Conservation (phyloP, 1,139 yeast genomes). For the Geotrichum europaeum region DNA sequence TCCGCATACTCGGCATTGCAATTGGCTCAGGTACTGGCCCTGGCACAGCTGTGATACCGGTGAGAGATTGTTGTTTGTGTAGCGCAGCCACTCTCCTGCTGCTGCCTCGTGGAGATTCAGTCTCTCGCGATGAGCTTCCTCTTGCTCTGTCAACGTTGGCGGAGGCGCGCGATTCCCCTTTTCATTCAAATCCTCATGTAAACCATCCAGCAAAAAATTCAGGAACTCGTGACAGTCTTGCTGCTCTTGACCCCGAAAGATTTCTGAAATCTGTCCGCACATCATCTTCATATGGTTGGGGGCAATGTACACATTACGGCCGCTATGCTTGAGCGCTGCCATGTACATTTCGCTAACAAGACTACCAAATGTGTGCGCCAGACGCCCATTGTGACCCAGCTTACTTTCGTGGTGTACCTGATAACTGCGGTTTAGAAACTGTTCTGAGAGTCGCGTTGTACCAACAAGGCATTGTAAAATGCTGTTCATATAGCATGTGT, state of each 20-base stretch:
- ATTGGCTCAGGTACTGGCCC: constrained; percentile 80
- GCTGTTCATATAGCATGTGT: constrained; percentile 92
- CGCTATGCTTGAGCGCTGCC: constrained; percentile 1
- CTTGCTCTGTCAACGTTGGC: constrained; percentile 61
- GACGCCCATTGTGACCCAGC: constrained; percentile 76
- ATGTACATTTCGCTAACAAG: constrained; percentile 54
- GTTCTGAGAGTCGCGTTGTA: constrained; percentile 42
- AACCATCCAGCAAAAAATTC: constrained; percentile 72
- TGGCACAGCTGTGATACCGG: constrained; percentile 80
- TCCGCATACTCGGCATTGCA: constrained; percentile 70
- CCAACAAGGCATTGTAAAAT: constrained; percentile 74
- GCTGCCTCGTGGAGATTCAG: constrained; percentile 81
- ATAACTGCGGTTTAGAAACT: constrained; percentile 55
- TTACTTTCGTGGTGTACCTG: constrained; percentile 71
- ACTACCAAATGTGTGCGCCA: constrained; percentile 68
- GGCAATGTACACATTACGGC: constrained; percentile 43
- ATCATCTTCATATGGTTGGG: constrained; percentile 58
- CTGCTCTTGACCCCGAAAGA: constrained; percentile 71
- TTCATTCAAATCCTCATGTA: constrained; percentile 84
- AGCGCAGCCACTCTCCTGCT: constrained; percentile 92
- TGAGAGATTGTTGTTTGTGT: constrained; percentile 77
- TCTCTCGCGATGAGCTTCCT: constrained; percentile 67
- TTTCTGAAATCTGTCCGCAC: constrained; percentile 62
- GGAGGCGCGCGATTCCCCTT: constrained; percentile 50
- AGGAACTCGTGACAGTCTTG: constrained; percentile 93